Conservation (phyloP, 1,139 yeast species). For the Pichiaceae sp. region DNA sequence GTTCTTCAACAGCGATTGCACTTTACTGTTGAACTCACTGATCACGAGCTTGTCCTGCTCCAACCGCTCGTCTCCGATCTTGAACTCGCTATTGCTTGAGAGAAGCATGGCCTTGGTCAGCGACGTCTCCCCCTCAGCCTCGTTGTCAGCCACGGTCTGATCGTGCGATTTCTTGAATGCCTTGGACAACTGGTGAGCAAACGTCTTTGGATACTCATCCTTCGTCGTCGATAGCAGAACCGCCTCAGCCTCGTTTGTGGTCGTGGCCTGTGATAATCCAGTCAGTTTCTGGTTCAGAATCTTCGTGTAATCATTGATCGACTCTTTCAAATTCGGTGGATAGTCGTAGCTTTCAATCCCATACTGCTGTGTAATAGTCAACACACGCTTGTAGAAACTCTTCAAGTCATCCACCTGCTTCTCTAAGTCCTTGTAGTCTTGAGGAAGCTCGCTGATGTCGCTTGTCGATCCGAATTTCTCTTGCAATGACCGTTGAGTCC, state of each 20-base stretch:
- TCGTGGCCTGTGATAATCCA: slow-evolving; percentile 51
- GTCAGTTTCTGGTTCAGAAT: slow-evolving; percentile 44
- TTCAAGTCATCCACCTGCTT: slow-evolving; percentile 55
- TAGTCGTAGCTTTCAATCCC: slow-evolving; percentile 64
- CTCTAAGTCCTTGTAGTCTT: slow-evolving; percentile 62
- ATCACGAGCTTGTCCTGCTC: slow-evolving; percentile 58
- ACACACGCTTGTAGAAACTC: slow-evolving; percentile 49
- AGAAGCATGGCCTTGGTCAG: slow-evolving; percentile 50
- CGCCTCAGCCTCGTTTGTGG: slow-evolving; percentile 59
- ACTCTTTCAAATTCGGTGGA: slow-evolving; percentile 61
- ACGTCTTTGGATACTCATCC: slow-evolving; percentile 35
- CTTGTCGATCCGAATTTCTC: slow-evolving; percentile 65
- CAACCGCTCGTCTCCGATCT: slow-evolving; percentile 52
- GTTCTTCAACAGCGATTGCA: slow-evolving; percentile 42
- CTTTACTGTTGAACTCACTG: slow-evolving; percentile 45
- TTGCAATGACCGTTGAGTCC: slow-evolving; percentile 54
- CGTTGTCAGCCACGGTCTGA: slow-evolving; percentile 22
- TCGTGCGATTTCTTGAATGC: slow-evolving; percentile 32
- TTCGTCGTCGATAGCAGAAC: slow-evolving; percentile 27
- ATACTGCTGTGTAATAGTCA: slow-evolving; percentile 54
- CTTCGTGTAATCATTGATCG: slow-evolving; percentile 52
- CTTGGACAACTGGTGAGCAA: slow-evolving; percentile 41
- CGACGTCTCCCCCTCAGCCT: slow-evolving; percentile 26
- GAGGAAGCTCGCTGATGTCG: slow-evolving; percentile 65
- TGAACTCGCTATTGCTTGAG: slow-evolving; percentile 49